Base-by-base conservation (phyloP, 2,329 filamentous ascomycete genomes). In the Fusarium robinianum region DNA sequence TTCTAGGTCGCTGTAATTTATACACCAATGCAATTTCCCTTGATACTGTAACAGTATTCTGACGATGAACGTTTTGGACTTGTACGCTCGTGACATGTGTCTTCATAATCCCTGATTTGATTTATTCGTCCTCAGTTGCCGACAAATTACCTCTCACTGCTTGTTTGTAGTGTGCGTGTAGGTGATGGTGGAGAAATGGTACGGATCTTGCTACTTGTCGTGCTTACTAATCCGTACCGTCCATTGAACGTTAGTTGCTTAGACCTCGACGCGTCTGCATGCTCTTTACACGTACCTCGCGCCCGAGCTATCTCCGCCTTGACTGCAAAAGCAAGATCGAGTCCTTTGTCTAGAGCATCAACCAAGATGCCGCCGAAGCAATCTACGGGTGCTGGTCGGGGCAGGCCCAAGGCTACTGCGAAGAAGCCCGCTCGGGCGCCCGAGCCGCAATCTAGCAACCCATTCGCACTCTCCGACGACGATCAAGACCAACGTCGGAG, bases 1-100 rank as follows among this genome's bases (percentile, higher is more conserved):
- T 70, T 71, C 70, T 72, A 72, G 67, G 70, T 76, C 77, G 76
- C 73, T 81, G 78, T 81, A 81, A 80, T 80, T 77, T 80, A 80
- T 79, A 78, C 69, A 75, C 71, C 71, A 74, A 75, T 69, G 76
- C 76, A 77, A 78, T 76, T 78, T 75, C 73, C 71, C 65, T 69
- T 70, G 65, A 57, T 65, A 60, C 62, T 57, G 58, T 52, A 41
- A 29, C 14, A 14, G 25, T 15, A 36, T 18, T 7, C 6, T 34
- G n/a, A 9, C 38, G 8, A 5, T n/a, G 9, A 5, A 5, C 4
- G 18, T 14, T 24, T 16, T 48, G 47, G 6, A 19, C n/a, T n/a
- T n/a, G n/a, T n/a, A n/a, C n/a, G n/a, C n/a, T n/a, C n/a, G n/a
- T n/a, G n/a, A n/a, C n/a, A n/a, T n/a, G n/a, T n/a, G n/a, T n/a